Base-by-base conservation (phyloP, 306 rosid species). In the Trifolium repens region DNA sequence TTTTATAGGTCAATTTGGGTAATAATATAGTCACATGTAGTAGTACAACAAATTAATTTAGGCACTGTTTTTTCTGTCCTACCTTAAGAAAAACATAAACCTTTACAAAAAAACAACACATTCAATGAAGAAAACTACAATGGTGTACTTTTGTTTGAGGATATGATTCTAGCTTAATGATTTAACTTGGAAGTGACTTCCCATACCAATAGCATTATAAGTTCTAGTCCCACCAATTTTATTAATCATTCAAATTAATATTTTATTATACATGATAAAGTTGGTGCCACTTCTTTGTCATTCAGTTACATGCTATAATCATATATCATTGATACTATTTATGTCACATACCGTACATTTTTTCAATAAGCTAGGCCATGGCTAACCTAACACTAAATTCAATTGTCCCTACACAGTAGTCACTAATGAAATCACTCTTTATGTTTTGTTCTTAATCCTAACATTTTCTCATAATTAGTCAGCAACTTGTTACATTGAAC, bases 281-380 rank as follows among this genome's bases (percentile, higher is more conserved):
- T 86, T 76, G 96, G 87, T 86, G 85, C 53, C 75, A 80, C 79
- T 73, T 90, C 87, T 77, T 81, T 85, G 32, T 90, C 92, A 83
- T 85, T 84, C 73, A 81, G 83, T 77, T 84, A 59, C 64, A 64
- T 78, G 84, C 70, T 26, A 79, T 64, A 72, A 63, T 81, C 85
- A 72, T 79, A 67, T 80, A 66, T 22, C 60, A 30, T 67, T 46
- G 40, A 26, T 73, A 19, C 61, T 72, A 43, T 74, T 26, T 68
- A 22, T 69, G 52, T 78, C 81, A 78, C 34, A 78, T 71, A 17
- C 9, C 49, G 24, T 67, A 58, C 72, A 83, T 75, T 83, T 80
- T 71, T 62, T 30, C 43, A 72, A 73, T 54, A 54, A 71, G 27
- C 8, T 74, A 83, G 84, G 73, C 79, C 84, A 82, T 52, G 72